Conservation (phyloP, 495 filamentous ascomycete genomes). For the Schizothecium vesticola region DNA sequence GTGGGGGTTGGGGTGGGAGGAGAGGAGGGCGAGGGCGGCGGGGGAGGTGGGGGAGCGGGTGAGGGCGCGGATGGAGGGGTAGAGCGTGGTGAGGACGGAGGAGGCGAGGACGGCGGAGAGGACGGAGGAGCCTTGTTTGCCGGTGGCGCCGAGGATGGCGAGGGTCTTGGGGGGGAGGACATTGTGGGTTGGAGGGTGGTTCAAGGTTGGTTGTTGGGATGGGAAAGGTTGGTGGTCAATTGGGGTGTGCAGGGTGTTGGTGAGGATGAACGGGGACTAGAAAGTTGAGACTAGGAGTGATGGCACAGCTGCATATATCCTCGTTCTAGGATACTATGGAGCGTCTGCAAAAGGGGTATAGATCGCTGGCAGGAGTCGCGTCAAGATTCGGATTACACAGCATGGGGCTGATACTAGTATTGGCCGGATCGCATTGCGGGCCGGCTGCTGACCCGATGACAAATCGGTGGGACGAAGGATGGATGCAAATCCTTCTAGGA, state of each 20-base stretch:
- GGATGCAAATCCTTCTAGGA: background rate
- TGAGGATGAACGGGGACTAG: background rate
- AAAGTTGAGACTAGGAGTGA: too few species aligned
- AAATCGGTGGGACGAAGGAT: background rate
- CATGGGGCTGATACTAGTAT: background rate
- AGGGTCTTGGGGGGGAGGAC: constrained; percentile 24
- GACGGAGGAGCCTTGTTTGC: constrained; percentile 57
- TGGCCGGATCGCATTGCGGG: background rate
- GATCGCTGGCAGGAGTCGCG: background rate
- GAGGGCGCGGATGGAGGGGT: constrained; percentile 48
- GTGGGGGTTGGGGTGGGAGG: constrained; percentile 17
- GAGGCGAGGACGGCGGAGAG: constrained; percentile 47
- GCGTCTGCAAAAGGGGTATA: too few species aligned
- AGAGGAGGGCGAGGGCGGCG: constrained; percentile 36
- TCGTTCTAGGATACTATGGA: too few species aligned
- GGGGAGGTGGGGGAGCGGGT: constrained; percentile 47
- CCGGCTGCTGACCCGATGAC: background rate
- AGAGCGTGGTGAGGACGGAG: constrained; percentile 43
- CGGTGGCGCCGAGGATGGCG: constrained; percentile 59
- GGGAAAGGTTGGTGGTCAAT: too few species aligned
- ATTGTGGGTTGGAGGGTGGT: background rate
- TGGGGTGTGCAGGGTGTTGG: background rate
- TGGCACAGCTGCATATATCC: too few species aligned
- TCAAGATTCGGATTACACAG: background rate
- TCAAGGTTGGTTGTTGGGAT: too few species aligned